A percentile compares a stretch with the other conserved stretches of the same genome.
Evolutionary conservation across 495 filamentous ascomycete genomes (phyloP).

Genomic region (Penicillium waksmanii): DNA sequence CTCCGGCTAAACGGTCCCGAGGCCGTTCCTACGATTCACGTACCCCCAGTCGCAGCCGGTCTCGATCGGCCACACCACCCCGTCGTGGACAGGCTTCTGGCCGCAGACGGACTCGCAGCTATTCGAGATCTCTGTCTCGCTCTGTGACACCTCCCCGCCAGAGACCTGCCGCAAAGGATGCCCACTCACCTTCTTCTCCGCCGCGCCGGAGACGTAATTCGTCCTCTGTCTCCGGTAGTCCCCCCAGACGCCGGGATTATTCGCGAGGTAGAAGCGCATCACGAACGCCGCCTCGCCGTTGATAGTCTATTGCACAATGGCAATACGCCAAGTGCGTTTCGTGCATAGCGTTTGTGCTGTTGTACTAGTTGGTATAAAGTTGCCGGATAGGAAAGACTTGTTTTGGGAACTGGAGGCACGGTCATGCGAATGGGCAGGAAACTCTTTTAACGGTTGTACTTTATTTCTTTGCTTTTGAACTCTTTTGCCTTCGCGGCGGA

Average conservation of each 20-base stretch:
- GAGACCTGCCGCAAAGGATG: conserved; percentile 24
- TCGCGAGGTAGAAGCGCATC: conserved; percentile 33
- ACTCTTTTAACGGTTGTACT: conserved; percentile 5
- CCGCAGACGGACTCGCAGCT: conserved; percentile 35
- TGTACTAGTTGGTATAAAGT: background rate
- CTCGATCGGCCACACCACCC: conserved; percentile 32
- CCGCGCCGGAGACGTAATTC: conserved; percentile 26
- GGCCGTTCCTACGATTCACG: conserved; percentile 3
- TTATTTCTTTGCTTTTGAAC: conserved; percentile 6
- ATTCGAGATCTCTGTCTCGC: conserved; percentile 33
- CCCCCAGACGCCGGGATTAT: conserved; percentile 25
- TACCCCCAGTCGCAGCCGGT: conserved; percentile 5
- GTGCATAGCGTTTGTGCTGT: background rate
- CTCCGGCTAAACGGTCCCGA: background rate
- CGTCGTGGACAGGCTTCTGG: conserved; percentile 33
- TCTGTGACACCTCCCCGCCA: conserved; percentile 42
- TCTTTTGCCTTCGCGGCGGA: conserved; percentile 4
- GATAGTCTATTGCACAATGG: conserved; percentile 5
- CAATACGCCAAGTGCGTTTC: background rate
- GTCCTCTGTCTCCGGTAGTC: conserved; percentile 28
- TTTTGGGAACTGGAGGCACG: background rate
- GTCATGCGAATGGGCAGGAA: conserved; percentile 2
- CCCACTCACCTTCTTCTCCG: conserved; percentile 35
- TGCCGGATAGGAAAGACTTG: background rate
- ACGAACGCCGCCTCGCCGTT: conserved; percentile 37